A percentile compares a stretch with the other conserved stretches of the same genome.
phyloP scores from a whole-genome alignment of 345 rosid genomes.

The Citrus trifoliata region DNA sequence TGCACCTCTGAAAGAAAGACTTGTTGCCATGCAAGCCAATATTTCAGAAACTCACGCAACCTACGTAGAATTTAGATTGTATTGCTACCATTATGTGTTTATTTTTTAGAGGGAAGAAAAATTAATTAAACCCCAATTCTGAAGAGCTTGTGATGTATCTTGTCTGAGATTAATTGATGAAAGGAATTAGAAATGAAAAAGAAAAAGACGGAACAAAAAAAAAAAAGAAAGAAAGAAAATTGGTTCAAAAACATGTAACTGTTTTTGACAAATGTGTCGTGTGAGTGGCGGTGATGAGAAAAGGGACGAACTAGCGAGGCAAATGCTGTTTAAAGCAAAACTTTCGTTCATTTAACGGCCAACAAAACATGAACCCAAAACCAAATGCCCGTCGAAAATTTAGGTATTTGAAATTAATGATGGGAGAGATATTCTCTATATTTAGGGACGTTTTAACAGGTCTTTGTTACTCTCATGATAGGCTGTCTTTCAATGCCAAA shows the following conservation, averaged over 20 bases:
- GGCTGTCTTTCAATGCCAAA: background rate
- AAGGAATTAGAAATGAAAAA: constrained; percentile 10
- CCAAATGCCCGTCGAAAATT: constrained; percentile 29
- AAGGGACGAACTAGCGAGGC: constrained; percentile 14
- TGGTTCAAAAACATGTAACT: constrained; percentile 30
- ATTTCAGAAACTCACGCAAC: background rate
- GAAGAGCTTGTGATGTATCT: background rate
- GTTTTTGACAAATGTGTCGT: constrained; percentile 26
- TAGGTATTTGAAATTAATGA: constrained; percentile 15
- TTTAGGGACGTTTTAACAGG: constrained; percentile 21
- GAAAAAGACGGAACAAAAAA: background rate
- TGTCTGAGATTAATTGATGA: background rate
- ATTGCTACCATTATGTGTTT: background rate
- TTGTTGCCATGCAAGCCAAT: background rate
- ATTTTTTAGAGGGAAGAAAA: background rate
- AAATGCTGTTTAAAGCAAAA: constrained; percentile 29
- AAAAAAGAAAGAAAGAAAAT: background rate
- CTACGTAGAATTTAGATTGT: background rate
- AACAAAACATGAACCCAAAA: constrained; percentile 11
- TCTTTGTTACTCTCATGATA: constrained; percentile 2
- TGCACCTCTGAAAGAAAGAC: background rate
- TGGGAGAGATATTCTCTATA: constrained; percentile 12
- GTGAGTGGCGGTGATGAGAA: constrained; percentile 24
- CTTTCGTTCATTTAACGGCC: constrained; percentile 40
- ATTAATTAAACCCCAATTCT: constrained; percentile 13